A percentile compares a stretch with the other conserved stretches of the same genome.
phyloP scores from a whole-genome alignment of 2,329 filamentous ascomycete genomes.

The Ophiocordyceps polyrhachis-furcata region DNA sequence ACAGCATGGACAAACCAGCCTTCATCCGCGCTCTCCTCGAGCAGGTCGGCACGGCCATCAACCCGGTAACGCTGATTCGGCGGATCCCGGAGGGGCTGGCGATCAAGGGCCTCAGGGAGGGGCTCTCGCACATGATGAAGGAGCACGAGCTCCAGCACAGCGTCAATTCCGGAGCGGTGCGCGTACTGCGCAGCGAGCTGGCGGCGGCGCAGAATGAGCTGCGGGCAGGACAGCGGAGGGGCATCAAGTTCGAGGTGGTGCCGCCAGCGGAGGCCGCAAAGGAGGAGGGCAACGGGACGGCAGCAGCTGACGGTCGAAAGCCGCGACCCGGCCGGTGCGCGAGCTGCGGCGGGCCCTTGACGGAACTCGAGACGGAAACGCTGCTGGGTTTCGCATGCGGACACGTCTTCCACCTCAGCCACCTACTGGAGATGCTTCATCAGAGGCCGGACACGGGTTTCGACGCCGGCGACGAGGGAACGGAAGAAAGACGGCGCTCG shows the following conservation, averaged over 20 bases:
- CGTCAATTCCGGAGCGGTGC: conserved; percentile 77
- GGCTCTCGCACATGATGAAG: conserved; percentile 75
- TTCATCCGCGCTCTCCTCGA: conserved; percentile 88
- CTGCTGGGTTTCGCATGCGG: conserved; percentile 67
- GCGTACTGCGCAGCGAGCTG: conserved; percentile 75
- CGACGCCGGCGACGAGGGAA: conserved; percentile 19
- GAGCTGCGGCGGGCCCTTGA: conserved; percentile 35
- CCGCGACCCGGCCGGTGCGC: conserved; percentile 38
- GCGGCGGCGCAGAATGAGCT: conserved; percentile 65
- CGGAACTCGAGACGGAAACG: conserved; percentile 47
- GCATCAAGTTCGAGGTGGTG: conserved; percentile 72
- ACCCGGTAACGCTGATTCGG: conserved; percentile 76
- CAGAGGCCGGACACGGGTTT: conserved; percentile 26
- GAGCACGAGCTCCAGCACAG: conserved; percentile 92
- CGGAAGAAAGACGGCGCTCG: conserved; percentile 34
- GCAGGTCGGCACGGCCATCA: conserved; percentile 83
- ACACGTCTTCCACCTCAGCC: conserved; percentile 62
- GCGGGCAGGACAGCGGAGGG: conserved; percentile 60
- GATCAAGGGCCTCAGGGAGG: conserved; percentile 76
- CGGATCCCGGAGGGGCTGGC: conserved; percentile 86
- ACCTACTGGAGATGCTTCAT: conserved; percentile 39
- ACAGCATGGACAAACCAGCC: conserved; percentile 91
- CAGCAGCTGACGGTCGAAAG: conserved; percentile 9
- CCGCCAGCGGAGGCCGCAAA: conserved; percentile 21
- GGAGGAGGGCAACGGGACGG: conserved; percentile 15